These are phyloP conservation scores for Dioszegia hungarica DNA, from an alignment of 768 basidiomycete genomes.

Conservation along the genomic window DNA sequence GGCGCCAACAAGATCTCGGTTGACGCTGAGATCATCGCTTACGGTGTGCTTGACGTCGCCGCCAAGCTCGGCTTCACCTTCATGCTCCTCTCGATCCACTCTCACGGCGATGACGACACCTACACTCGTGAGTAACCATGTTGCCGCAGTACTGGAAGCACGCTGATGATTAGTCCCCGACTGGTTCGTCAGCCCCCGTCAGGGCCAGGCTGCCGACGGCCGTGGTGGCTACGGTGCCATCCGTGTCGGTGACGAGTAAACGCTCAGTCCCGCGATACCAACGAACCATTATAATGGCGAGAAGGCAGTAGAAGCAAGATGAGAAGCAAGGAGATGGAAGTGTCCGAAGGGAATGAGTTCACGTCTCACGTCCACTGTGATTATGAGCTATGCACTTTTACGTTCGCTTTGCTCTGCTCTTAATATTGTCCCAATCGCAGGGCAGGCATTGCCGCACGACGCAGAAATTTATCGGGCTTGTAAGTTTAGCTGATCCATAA, in stretches of 20 bases:
- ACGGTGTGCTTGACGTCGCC: conserved; percentile 42
- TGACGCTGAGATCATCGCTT: conserved; percentile 46
- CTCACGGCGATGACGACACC: conserved; percentile 33
- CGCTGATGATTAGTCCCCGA: conserved; percentile 24
- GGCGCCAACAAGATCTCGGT: conserved; percentile 42
- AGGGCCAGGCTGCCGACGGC: conserved; percentile 24
- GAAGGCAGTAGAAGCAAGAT: not conserved
- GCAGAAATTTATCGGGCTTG: not conserved
- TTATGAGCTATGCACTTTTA: no score
- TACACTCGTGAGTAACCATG: conserved; percentile 1
- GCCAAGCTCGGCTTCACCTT: conserved; percentile 31
- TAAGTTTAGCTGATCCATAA: not conserved
- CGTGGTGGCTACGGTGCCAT: conserved; percentile 37
- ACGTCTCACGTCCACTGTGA: no score
- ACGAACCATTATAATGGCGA: not conserved
- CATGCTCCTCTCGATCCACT: conserved; percentile 36
- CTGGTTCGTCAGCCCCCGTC: conserved; percentile 28
- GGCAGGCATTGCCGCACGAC: no score
- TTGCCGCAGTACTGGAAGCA: not conserved
- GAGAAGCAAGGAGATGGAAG: not conserved
- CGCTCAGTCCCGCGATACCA: not conserved
- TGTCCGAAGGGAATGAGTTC: no score
- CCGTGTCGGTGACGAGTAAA: conserved; percentile 11
- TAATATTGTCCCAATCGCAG: no score
- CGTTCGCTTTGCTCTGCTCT: no score